phyloP scores from a whole-genome alignment of 805 yeast genomes.

The Blastobotrys attinorum region DNA sequence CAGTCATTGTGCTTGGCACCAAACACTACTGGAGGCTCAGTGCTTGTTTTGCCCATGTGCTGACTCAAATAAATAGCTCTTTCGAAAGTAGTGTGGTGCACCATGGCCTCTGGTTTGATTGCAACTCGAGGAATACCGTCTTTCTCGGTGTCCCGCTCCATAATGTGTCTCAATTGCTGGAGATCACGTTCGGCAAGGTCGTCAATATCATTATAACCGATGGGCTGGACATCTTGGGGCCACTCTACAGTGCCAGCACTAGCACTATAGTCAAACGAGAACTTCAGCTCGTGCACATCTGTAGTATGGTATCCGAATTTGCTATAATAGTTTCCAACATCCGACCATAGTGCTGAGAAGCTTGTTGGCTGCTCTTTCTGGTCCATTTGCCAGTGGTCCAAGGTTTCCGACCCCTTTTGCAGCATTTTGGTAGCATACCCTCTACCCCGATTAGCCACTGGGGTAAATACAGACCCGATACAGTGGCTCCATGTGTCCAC shows the following conservation, averaged over 20 bases:
- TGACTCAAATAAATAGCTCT: constrained; percentile 19
- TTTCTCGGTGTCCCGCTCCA: constrained; percentile 13
- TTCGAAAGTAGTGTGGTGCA: constrained; percentile 15
- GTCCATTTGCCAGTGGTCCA: constrained; percentile 25
- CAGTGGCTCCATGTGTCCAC: constrained; percentile 18
- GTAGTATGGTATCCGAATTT: constrained; percentile 41
- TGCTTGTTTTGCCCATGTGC: constrained; percentile 5
- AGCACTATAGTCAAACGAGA: constrained; percentile 2
- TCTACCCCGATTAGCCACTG: constrained; percentile 39
- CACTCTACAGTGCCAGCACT: not conserved
- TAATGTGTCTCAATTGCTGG: constrained; percentile 2
- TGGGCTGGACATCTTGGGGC: constrained; percentile 3
- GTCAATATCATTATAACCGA: not conserved
- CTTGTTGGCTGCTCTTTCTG: constrained; percentile 18
- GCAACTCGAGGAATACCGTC: constrained; percentile 19
- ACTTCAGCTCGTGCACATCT: constrained; percentile 12
- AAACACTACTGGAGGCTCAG: constrained; percentile 15
- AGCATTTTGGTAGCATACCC: constrained; percentile 52
- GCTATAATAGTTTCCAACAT: constrained; percentile 59
- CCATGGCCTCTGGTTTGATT: constrained; percentile 13
- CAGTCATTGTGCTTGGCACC: constrained; percentile 19
- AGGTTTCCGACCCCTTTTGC: constrained; percentile 11
- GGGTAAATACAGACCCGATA: constrained; percentile 56
- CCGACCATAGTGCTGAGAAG: constrained; percentile 55
- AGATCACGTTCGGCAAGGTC: constrained; percentile 4